These are phyloP conservation scores for Trichoderma oligosporum DNA, from an alignment of 2,329 filamentous ascomycete species.

Conservation along the genomic window DNA sequence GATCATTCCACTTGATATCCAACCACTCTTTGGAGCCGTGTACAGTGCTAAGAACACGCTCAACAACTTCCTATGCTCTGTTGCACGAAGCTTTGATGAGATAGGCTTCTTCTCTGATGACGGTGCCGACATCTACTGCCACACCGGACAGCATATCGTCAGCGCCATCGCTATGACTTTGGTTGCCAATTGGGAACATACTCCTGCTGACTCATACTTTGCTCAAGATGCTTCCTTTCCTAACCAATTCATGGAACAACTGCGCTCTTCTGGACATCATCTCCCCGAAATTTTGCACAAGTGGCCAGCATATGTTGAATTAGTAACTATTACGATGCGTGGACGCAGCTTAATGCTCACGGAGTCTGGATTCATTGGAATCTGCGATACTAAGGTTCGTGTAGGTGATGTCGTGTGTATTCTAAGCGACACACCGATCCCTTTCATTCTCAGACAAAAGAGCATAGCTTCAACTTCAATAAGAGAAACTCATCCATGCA, in stretches of 20 bases:
- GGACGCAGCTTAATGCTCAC: constrained; percentile 3
- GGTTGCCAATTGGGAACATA: constrained; percentile 1
- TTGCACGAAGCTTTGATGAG: not conserved
- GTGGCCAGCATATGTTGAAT: not conserved
- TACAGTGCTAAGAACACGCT: not conserved
- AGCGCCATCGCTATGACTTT: constrained; percentile 2
- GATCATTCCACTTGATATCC: not conserved
- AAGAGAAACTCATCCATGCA: not conserved
- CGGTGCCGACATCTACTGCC: not conserved
- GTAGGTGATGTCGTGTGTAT: not conserved
- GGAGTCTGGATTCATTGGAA: not conserved
- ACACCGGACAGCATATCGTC: not conserved
- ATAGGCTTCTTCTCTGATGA: not conserved
- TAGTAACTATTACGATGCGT: not conserved
- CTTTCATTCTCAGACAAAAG: not conserved
- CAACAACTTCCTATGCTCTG: not conserved
- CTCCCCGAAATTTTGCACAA: not conserved
- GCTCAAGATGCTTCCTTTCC: not conserved
- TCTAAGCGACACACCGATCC: not conserved
- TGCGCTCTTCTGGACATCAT: not conserved
- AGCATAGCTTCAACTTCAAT: not conserved
- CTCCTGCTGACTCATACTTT: constrained; percentile 1
- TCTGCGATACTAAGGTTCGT: not conserved
- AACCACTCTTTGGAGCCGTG: not conserved
- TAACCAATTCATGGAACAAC: not conserved